A percentile compares a stretch with the other conserved stretches of the same genome.
These are phyloP conservation scores for Pythium angustatum DNA, from an alignment of 352 stramenopile genomes.

Conservation along the genomic window DNA sequence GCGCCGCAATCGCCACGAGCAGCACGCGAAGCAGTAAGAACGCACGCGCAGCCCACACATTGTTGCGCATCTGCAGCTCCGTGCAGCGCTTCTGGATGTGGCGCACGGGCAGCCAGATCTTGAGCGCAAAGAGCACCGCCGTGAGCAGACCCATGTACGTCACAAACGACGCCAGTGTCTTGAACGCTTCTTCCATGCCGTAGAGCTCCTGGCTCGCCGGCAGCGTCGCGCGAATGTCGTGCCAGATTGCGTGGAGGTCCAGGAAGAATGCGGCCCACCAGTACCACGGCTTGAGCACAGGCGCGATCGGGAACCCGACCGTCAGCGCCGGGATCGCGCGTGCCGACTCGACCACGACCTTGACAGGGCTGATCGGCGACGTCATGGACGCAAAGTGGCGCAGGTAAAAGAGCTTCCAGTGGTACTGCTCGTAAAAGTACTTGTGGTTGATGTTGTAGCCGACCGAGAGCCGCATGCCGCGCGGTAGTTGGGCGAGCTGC, in stretches of 20 bases:
- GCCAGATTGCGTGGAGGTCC: constrained; percentile 82
- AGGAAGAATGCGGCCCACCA: constrained; percentile 85
- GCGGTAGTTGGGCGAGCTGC: constrained; percentile 41
- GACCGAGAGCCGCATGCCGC: constrained; percentile 79
- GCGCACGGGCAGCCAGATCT: constrained; percentile 63
- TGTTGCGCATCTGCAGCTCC: constrained; percentile 59
- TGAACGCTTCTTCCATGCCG: constrained; percentile 62
- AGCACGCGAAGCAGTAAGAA: constrained; percentile 62
- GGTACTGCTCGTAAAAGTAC: constrained; percentile 89
- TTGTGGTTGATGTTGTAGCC: constrained; percentile 93
- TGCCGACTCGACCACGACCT: constrained; percentile 84
- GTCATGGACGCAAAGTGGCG: constrained; percentile 87
- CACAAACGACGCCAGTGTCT: constrained; percentile 64
- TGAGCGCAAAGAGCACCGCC: constrained; percentile 56
- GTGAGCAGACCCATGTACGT: constrained; percentile 62
- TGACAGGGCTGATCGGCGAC: constrained; percentile 80
- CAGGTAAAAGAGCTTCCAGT: constrained; percentile 88
- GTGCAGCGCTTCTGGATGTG: constrained; percentile 60
- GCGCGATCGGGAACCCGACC: constrained; percentile 85
- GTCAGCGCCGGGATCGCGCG: constrained; percentile 75
- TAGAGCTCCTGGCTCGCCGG: constrained; percentile 70
- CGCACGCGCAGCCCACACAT: constrained; percentile 42
- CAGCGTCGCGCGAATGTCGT: constrained; percentile 80
- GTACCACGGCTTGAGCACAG: constrained; percentile 88
- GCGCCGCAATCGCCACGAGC: constrained; percentile 56